Evolutionary conservation across 495 filamentous ascomycete genomes (phyloP).

Genomic region (Penicillium soppii): DNA sequence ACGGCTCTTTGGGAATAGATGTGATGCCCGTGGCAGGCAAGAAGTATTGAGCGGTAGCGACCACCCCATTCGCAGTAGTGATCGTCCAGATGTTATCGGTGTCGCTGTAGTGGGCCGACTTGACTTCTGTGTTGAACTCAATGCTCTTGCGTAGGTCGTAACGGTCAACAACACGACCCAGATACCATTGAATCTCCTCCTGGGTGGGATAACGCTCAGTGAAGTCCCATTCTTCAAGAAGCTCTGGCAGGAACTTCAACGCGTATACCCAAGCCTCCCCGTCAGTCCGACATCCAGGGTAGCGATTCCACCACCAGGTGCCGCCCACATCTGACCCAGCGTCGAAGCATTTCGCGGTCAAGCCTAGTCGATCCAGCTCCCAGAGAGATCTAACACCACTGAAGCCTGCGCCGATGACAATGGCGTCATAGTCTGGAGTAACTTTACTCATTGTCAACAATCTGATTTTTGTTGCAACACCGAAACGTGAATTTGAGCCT

Average conservation of each 20-base stretch:
- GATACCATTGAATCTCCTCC: conserved; percentile 53
- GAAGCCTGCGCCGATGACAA: not conserved
- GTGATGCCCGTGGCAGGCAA: conserved; percentile 42
- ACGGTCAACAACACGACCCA: conserved; percentile 53
- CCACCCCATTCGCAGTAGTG: conserved; percentile 46
- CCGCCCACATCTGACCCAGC: conserved; percentile 46
- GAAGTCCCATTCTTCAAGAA: conserved; percentile 56
- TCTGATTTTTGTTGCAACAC: too few species aligned
- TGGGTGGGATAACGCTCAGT: conserved; percentile 49
- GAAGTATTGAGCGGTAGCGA: conserved; percentile 46
- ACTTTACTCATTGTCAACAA: too few species aligned
- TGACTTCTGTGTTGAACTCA: conserved; percentile 49
- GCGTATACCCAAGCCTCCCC: conserved; percentile 51
- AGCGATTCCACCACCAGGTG: conserved; percentile 53
- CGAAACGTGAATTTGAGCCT: too few species aligned
- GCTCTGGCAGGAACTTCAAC: conserved; percentile 49
- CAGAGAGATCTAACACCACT: not conserved
- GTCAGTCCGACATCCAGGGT: conserved; percentile 50
- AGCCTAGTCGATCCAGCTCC: conserved; percentile 4
- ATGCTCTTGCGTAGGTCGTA: conserved; percentile 50
- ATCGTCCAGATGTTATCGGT: conserved; percentile 46
- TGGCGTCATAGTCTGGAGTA: too few species aligned
- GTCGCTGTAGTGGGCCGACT: conserved; percentile 47
- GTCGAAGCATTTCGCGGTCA: conserved; percentile 39
- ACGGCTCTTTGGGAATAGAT: conserved; percentile 40